Evolutionary conservation across 139 green algal species (phyloP).

Genomic region (Tetratostichococcus sp.): DNA sequence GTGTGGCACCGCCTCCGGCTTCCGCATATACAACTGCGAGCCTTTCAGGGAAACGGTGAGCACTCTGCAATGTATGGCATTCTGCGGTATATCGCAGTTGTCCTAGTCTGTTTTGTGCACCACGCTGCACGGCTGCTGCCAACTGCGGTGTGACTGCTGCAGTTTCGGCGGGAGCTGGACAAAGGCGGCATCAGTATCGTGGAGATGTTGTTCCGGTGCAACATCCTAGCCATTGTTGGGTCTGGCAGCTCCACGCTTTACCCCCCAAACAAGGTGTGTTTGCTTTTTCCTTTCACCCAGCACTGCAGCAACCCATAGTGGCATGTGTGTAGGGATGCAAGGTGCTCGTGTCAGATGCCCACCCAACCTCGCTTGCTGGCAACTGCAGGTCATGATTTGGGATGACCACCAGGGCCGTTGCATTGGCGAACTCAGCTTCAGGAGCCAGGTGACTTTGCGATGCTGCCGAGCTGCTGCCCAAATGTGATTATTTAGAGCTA

Average conservation of each 20-base stretch:
- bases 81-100: no score
- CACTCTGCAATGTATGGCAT: no score
- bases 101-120: no score
- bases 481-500: no score
- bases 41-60: conserved; percentile 86
- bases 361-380: background rate
- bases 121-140: no score
- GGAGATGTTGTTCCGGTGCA: conserved; percentile 96
- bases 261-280: conserved; percentile 81
- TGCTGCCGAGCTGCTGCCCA: background rate
- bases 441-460: conserved; percentile 61
- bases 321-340: no score
- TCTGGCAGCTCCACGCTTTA: conserved; percentile 75
- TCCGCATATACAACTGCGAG: conserved; percentile 89
- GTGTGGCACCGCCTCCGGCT: conserved; percentile 72
- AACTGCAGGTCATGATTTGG: conserved; percentile 93
- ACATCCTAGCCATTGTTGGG: conserved; percentile 93
- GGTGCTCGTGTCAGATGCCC: no score
- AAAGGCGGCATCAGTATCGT: conserved; percentile 77
- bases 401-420: conserved; percentile 90
- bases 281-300: no score
- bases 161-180: conserved; percentile 82
- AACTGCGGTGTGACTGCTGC: conserved; percentile 23
- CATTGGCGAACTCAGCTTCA: conserved; percentile 93
- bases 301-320: no score